phyloP scores from a whole-genome alignment of 2,329 filamentous ascomycete genomes.

The Diaporthe amygdali region DNA sequence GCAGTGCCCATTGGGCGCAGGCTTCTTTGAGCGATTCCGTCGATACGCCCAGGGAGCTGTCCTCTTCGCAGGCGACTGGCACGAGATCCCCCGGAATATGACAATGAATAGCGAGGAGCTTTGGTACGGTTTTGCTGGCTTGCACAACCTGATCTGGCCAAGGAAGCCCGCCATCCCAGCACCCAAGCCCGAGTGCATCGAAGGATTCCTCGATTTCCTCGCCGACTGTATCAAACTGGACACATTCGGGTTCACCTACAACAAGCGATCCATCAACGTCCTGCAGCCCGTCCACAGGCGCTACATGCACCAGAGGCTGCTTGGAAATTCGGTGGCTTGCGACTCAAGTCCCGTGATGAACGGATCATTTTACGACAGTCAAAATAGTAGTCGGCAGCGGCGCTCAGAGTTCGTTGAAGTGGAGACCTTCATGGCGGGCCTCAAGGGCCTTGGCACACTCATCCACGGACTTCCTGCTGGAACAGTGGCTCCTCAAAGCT shows the following conservation, averaged over 20 bases:
- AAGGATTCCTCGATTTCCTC: neutral
- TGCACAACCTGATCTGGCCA: too few relatives aligned
- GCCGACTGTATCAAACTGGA: neutral
- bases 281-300: too few relatives aligned
- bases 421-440: neutral
- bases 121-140: too few relatives aligned
- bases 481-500: accelerated
- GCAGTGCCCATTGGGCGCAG: accelerated
- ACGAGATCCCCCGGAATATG: neutral
- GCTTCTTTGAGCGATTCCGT: neutral
- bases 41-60: neutral
- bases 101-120: neutral
- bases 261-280: too few relatives aligned
- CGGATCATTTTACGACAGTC: neutral
- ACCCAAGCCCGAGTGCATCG: neutral
- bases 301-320: too few relatives aligned
- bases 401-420: accelerated
- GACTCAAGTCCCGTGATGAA: neutral
- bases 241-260: neutral
- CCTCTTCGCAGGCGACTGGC: neutral
- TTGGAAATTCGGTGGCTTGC: too few relatives aligned
- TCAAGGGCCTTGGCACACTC: neutral
- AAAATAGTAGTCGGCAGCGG: too few relatives aligned
- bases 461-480: neutral
- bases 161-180: too few relatives aligned